These are phyloP conservation scores for Xylaria sp. DNA, from an alignment of 2,329 filamentous ascomycete genomes.

Conservation along the genomic window DNA sequence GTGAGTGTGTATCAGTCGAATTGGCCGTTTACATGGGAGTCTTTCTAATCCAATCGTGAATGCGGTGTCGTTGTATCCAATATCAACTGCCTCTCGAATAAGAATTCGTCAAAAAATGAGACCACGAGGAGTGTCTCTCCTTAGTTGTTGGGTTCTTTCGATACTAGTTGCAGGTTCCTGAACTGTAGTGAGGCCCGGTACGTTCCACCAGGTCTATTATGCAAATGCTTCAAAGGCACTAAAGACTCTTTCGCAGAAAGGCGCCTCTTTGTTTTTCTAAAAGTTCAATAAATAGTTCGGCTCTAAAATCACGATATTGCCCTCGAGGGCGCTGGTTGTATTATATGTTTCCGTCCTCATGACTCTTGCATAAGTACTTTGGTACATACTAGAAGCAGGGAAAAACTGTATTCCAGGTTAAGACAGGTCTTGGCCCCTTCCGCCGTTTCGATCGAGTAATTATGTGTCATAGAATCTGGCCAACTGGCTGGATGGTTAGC, in stretches of 20 bases:
- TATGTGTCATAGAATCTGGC: conserved; percentile 50
- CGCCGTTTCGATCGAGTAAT: conserved; percentile 51
- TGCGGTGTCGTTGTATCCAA: not conserved
- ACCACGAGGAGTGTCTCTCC: not conserved
- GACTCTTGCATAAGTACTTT: conserved; percentile 20
- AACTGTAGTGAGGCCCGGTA: not conserved
- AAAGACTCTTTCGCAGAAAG: not conserved
- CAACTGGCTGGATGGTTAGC: conserved; percentile 30
- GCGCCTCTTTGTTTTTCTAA: not conserved
- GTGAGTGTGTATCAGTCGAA: not conserved
- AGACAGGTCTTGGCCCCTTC: conserved; percentile 8
- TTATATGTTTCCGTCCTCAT: conserved; percentile 33
- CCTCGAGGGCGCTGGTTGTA: conserved; percentile 24
- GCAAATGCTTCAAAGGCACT: conserved; percentile 10
- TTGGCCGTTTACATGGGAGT: not conserved
- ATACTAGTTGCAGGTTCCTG: not conserved
- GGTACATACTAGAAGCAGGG: conserved; percentile 1
- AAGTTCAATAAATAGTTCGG: not conserved
- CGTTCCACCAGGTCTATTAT: conserved; percentile 10
- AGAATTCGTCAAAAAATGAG: not conserved
- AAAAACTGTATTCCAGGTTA: conserved; percentile 27
- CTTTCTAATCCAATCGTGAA: not conserved
- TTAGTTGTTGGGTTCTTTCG: not conserved
- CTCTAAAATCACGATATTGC: not conserved
- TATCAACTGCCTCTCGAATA: not conserved